Percentiles rank a stretch among this genome's conserved stretches.
These are phyloP conservation scores for Platanthera zijinensis DNA, from an alignment of 106 monocot species.

Conservation along the genomic window DNA sequence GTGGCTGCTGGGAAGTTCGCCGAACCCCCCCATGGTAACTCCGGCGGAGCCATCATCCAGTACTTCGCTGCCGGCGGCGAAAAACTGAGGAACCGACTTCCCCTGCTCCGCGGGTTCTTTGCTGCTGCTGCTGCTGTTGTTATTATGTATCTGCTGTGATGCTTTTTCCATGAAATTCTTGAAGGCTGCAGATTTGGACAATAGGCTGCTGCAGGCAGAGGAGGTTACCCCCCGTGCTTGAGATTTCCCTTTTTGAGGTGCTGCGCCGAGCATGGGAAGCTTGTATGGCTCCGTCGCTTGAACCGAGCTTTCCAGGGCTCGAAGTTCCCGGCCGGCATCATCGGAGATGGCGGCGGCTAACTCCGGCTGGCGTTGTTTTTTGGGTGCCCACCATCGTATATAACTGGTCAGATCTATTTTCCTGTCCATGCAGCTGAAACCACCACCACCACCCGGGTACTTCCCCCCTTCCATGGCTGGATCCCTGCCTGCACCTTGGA, in stretches of 20 bases:
- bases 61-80: conserved; percentile 23
- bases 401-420: conserved; percentile 79
- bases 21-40: conserved; percentile 18
- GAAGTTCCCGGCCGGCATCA: conserved; percentile 56
- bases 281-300: conserved; percentile 65
- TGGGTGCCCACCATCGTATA: conserved; percentile 82
- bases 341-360: conserved; percentile 22
- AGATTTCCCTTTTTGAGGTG: conserved; percentile 30
- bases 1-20: conserved; percentile 28
- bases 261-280: conserved; percentile 56
- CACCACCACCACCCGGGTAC: conserved; percentile 11
- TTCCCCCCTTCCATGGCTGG: conserved; percentile 42
- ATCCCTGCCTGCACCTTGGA: conserved; percentile 41
- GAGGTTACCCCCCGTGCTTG: conserved; percentile 8
- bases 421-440: conserved; percentile 52
- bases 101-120: conserved; percentile 30
- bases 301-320: conserved; percentile 37
- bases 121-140: neutral
- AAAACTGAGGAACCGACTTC: conserved; percentile 22
- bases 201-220: conserved; percentile 52
- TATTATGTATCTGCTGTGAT: conserved; percentile 47
- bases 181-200: conserved; percentile 73
- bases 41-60: conserved; percentile 23
- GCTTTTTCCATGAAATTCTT: conserved; percentile 59
- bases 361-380: conserved; percentile 38